Evolutionary conservation across 1,284 basidiomycete species (phyloP), one percentile per base, ranked within the genome.

Genomic region (Austropuccinia psidii): DNA sequence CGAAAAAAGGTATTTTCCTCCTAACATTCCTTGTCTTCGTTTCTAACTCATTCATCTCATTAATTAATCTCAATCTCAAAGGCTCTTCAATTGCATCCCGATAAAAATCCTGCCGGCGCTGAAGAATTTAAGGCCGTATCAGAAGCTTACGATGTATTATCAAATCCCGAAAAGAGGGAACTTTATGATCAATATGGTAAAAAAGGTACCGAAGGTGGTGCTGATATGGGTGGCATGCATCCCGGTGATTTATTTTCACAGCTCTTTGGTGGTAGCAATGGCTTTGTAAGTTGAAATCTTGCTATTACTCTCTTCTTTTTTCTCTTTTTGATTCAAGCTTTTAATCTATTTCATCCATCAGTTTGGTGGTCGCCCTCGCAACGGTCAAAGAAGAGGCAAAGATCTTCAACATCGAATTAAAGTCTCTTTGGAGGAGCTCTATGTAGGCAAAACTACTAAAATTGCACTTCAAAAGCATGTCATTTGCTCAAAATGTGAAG

Each of bases 61-160:
- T 76, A 76, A 76, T 67, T 74, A 29, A 19, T 27, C 29, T 57
- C 75, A 75, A 73, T 75, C 13, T 77, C 93, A 9, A 13, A 91
- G 81, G 91, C 92, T n/a, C 83, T 96, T 74, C 86, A 88, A 76
- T 82, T 90, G 76, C 95, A 97, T 82, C 95, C 94, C 47, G 95
- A 98, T 86, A 97, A 97, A 84, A 78, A 77, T 73, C 77, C 77
- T n/a, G 75, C 77, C 45, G 77, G 77, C 29, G 78, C 92, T 60
- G 96, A 98, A 82, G 82, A 90, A 75, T 98, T 98, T 89, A 98
- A 98, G 82, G 92, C 96, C 81, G 89, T 98, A 74, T 95, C 94
- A 17, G 90, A 95, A 39, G 74, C 73, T 57, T 99, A 98, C 81
- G 93, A 98, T 83, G 84, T 97, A 62, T 85, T 99, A 19, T 93